A percentile compares a stretch with the other conserved stretches of the same genome.
Conservation (phyloP, 2,329 filamentous ascomycete species). For the Colletotrichum noveboracense region DNA sequence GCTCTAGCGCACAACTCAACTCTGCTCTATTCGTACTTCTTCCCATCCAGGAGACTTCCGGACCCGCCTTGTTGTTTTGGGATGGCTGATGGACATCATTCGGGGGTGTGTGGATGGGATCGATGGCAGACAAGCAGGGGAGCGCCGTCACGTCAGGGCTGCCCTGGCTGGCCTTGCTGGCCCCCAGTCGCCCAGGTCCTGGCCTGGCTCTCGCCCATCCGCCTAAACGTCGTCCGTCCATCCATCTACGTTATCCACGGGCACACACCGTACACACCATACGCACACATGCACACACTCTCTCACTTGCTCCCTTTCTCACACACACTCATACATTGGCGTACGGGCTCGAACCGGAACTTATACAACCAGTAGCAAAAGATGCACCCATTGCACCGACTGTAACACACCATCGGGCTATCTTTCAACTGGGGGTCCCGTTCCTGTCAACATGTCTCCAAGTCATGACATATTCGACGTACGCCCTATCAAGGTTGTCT, state of each 20-base stretch:
- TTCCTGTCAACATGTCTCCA: conserved; percentile 10
- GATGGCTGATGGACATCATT: conserved; percentile 2
- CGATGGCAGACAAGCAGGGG: conserved; percentile 1
- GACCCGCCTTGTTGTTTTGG: conserved; percentile 11
- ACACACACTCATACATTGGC: not conserved
- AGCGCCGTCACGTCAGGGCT: conserved; percentile 7
- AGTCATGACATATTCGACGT: conserved; percentile 15
- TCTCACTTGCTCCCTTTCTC: not conserved
- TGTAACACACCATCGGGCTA: not conserved
- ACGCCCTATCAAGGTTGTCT: conserved; percentile 1
- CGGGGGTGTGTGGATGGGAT: not conserved
- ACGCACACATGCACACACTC: not conserved
- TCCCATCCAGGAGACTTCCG: conserved; percentile 8
- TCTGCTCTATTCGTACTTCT: not conserved
- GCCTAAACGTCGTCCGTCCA: conserved; percentile 4
- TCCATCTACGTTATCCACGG: not conserved
- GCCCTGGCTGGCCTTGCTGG: not conserved
- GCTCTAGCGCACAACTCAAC: conserved; percentile 18
- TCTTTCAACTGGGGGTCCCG: not conserved
- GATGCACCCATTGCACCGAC: not conserved
- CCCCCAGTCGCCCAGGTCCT: not conserved
- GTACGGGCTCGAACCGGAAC: not conserved
- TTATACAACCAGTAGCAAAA: not conserved
- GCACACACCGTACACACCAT: not conserved
- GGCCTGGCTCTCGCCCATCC: not conserved